Conservation (phyloP, 139 green algal species). For the Coelastrella sp. region DNA sequence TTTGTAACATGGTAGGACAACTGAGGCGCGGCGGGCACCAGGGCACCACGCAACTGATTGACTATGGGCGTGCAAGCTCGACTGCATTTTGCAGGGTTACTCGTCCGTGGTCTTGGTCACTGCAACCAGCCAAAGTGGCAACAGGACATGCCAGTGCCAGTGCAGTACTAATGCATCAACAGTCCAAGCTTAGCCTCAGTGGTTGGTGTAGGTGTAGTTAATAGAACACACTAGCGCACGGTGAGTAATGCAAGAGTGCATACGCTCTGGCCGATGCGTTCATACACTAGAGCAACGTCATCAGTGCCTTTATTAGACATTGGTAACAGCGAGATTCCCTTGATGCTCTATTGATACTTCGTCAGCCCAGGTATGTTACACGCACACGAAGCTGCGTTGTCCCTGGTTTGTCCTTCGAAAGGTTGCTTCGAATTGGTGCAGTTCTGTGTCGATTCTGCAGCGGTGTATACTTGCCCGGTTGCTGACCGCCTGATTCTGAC, state of each 20-base stretch:
- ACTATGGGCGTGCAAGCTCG: background rate
- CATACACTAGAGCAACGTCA: background rate
- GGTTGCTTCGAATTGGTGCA: background rate
- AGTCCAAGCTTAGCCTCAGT: too few relatives aligned
- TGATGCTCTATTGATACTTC: background rate
- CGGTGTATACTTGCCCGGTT: too few relatives aligned
- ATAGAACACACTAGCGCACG: background rate
- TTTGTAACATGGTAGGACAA: background rate
- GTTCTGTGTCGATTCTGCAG: background rate
- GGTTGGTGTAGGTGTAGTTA: background rate
- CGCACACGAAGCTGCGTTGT: background rate
- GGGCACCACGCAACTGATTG: background rate
- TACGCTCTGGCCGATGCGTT: background rate
- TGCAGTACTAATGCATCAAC: background rate
- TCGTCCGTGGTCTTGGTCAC: background rate
- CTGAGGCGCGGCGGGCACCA: background rate
- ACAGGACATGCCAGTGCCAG: background rate
- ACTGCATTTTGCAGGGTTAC: background rate
- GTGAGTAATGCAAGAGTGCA: background rate
- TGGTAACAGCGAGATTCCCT: background rate
- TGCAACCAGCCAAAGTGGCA: background rate
- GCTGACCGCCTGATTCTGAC: too few relatives aligned
- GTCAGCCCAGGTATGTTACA: background rate
- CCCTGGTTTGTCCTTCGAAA: background rate
- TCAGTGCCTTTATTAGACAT: background rate